Base-by-base conservation (phyloP, 2,329 filamentous ascomycete species). In the Phoma sp. region DNA sequence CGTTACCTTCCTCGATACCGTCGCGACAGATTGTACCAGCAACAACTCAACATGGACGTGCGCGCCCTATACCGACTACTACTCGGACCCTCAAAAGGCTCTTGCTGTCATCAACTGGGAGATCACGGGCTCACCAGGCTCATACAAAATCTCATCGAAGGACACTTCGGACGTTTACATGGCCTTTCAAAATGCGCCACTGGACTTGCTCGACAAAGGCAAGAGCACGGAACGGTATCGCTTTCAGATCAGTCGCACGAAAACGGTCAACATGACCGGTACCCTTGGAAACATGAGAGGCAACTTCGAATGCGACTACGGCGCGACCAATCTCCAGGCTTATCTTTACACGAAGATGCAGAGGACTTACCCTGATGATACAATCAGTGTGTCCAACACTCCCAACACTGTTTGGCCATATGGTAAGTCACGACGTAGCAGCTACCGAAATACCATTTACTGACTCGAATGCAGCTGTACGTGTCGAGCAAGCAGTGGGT, bases 91-190 rank as follows among this genome's bases (percentile, higher is more conserved):
- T 9, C 70, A 77, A 6, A 74, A 74, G 4, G 75, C 77, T 19
- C 69, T 79, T 4, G 78, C 83, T 0, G 83, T 80, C 6, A 88
- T 89, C 71, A 80, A 84, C 68, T 90, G 86, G 87, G 78, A 83
- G 54, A 85, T 90, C 53, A 72, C 73, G 2, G 75, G 76, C 1
- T 74, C 77, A 0, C 17, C 56, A 4, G 69, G 64, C 4, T 59
- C 61, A 1, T 86, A 82, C 71, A 75, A 74, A 39, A 83, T 88
- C 59, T 85, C 85, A 5, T 84, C 84, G 2, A 84, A 84, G 12
- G 61, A 60, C 0, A 48, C 57, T 9, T 73, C 79, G 25, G 85
- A 85, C 61, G 84, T 88, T 61, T 78, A 78, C 27, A 81, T 86
- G 4, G 74, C 76, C 3, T 88, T 90, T 74, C 64, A 74, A 39